Conservation (phyloP, 345 rosid genomes). For the Gossypium turneri region DNA sequence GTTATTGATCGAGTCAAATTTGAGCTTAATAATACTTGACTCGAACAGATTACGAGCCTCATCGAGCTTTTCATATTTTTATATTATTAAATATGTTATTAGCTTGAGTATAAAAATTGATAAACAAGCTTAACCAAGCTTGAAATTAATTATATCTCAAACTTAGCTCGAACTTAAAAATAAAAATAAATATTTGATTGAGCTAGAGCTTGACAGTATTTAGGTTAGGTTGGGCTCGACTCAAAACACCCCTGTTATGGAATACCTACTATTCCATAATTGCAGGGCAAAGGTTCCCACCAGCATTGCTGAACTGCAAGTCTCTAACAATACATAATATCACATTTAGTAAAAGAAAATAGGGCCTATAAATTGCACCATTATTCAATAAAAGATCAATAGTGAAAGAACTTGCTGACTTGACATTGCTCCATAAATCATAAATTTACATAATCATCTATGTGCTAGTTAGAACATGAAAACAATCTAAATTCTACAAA, state of each 20-base stretch:
- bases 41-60: too few relatives aligned
- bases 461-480: conserved; percentile 8
- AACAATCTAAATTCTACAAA: conserved; percentile 5
- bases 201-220: too few relatives aligned
- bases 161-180: too few relatives aligned
- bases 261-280: neutral
- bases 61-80: too few relatives aligned
- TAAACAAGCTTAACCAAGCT: too few relatives aligned
- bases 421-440: conserved; percentile 14
- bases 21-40: too few relatives aligned
- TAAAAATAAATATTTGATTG: too few relatives aligned
- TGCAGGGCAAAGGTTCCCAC: neutral
- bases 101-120: too few relatives aligned
- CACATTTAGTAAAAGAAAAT: neutral
- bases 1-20: too few relatives aligned
- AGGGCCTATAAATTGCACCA: neutral
- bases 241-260: neutral
- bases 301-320: neutral
- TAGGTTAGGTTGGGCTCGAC: too few relatives aligned
- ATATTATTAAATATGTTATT: too few relatives aligned
- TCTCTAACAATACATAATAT: neutral
- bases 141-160: too few relatives aligned
- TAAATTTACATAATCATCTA: conserved; percentile 19
- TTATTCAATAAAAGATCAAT: neutral
- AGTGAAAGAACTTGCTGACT: conserved; percentile 7